Conservation (phyloP, 352 stramenopile species). For the Pythium phragmitis region DNA sequence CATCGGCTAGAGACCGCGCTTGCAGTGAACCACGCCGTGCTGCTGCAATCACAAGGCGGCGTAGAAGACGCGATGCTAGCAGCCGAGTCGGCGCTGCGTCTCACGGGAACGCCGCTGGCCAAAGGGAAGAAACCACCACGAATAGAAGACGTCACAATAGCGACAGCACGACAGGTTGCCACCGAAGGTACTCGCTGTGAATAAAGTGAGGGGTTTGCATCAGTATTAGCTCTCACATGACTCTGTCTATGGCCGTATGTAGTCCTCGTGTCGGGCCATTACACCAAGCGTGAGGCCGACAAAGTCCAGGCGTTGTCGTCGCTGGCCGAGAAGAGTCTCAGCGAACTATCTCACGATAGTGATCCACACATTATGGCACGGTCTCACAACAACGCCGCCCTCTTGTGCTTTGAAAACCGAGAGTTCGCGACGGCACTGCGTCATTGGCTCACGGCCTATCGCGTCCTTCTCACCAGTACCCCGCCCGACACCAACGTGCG, state of each 20-base stretch:
- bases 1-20: slow-evolving; percentile 31
- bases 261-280: slow-evolving; percentile 13
- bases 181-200: slow-evolving; percentile 4
- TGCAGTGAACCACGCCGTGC: slow-evolving; percentile 44
- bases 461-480: slow-evolving; percentile 3
- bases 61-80: slow-evolving; percentile 34
- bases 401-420: slow-evolving; percentile 33
- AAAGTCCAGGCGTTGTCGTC: slow-evolving; percentile 2
- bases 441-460: slow-evolving; percentile 40
- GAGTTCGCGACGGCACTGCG: slow-evolving; percentile 31
- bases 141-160: neutral
- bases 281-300: slow-evolving; percentile 1
- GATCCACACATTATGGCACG: slow-evolving; percentile 31
- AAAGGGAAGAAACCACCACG: slow-evolving; percentile 10
- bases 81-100: slow-evolving; percentile 28
- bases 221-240: neutral
- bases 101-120: slow-evolving; percentile 7
- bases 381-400: slow-evolving; percentile 40
- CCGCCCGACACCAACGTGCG: slow-evolving; percentile 35
- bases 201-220: neutral
- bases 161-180: slow-evolving; percentile 6
- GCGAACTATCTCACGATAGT: no score
- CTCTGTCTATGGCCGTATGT: neutral
- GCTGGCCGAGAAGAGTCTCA: neutral
- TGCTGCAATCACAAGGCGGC: slow-evolving; percentile 39